Evolutionary conservation across 164 flowering plant genomes (phyloP).

Genomic region (Warburgia ugandensis): DNA sequence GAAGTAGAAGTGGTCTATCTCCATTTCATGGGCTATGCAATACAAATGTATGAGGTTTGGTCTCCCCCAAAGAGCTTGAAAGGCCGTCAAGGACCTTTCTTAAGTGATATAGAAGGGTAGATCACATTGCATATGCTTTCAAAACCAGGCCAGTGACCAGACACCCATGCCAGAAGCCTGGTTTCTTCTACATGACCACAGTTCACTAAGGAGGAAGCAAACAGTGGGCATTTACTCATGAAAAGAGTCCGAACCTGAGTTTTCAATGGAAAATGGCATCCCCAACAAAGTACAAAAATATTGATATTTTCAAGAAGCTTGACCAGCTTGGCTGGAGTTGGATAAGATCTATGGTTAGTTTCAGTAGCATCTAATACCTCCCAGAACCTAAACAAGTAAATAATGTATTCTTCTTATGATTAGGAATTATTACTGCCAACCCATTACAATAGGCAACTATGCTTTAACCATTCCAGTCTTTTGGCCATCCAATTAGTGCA

Average conservation of each 20-base stretch:
- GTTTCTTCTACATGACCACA: constrained; percentile 26
- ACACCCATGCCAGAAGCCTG: constrained; percentile 44
- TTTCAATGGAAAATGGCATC: constrained; percentile 70
- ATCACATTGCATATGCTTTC: constrained; percentile 33
- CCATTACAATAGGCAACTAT: too few species aligned
- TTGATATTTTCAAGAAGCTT: constrained; percentile 53
- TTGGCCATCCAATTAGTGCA: too few species aligned
- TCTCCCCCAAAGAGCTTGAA: constrained; percentile 43
- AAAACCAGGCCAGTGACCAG: constrained; percentile 34
- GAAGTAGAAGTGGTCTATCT: constrained; percentile 37
- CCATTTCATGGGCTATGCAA: constrained; percentile 62
- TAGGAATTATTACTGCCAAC: too few species aligned
- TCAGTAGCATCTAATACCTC: too few species aligned
- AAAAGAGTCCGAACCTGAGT: constrained; percentile 8
- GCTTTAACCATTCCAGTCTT: too few species aligned
- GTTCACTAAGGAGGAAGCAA: constrained; percentile 16
- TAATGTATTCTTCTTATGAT: too few species aligned
- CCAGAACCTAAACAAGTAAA: too few species aligned
- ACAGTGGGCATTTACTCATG: constrained; percentile 13
- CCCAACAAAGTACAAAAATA: constrained; percentile 40
- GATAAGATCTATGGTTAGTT: too few species aligned
- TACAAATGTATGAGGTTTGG: constrained; percentile 40
- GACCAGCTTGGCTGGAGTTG: constrained; percentile 58
- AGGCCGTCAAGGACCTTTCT: constrained; percentile 44
- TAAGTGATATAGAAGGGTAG: constrained; percentile 39